phyloP scores from a whole-genome alignment of 163 green algal genomes.

The Scenedesmus sp. region DNA sequence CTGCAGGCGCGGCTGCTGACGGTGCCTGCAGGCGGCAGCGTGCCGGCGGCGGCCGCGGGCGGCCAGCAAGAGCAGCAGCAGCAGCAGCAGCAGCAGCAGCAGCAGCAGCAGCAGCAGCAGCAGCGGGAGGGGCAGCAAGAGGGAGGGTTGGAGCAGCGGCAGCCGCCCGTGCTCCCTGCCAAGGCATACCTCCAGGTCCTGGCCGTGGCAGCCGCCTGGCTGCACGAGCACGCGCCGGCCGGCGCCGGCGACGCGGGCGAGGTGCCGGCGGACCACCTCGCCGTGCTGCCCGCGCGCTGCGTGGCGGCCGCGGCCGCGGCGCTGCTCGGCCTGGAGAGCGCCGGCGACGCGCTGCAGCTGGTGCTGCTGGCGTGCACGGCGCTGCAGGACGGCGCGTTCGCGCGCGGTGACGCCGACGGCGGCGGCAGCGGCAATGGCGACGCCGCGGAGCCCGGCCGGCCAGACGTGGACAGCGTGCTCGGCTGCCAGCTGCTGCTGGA shows the following conservation, averaged over 20 bases:
- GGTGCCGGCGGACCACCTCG: not conserved
- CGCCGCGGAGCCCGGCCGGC: no score
- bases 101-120: not conserved
- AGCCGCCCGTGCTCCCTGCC: slow-evolving; percentile 11
- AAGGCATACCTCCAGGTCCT: slow-evolving; percentile 18
- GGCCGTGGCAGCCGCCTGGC: not conserved
- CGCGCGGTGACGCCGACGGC: no score
- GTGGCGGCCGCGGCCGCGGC: not conserved
- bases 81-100: slow-evolving; percentile 13
- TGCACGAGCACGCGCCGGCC: not conserved
- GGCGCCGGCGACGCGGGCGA: not conserved
- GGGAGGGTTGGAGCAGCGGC: slow-evolving; percentile 1
- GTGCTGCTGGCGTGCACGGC: not conserved
- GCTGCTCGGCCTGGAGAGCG: not conserved
- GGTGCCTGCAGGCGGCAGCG: no score
- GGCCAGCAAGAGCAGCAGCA: not conserved
- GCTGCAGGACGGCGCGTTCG: not conserved
- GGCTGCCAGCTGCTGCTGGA: slow-evolving; percentile 34
- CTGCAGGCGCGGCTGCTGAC: slow-evolving; percentile 15
- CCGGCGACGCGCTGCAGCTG: slow-evolving; percentile 9
- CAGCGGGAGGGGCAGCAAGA: not conserved
- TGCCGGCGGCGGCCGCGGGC: not conserved
- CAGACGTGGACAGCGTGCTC: not conserved
- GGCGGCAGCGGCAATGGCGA: no score
- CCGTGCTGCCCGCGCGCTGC: not conserved